phyloP scores from a whole-genome alignment of 2,329 filamentous ascomycete genomes.

The Exophiala dermatitidis region DNA sequence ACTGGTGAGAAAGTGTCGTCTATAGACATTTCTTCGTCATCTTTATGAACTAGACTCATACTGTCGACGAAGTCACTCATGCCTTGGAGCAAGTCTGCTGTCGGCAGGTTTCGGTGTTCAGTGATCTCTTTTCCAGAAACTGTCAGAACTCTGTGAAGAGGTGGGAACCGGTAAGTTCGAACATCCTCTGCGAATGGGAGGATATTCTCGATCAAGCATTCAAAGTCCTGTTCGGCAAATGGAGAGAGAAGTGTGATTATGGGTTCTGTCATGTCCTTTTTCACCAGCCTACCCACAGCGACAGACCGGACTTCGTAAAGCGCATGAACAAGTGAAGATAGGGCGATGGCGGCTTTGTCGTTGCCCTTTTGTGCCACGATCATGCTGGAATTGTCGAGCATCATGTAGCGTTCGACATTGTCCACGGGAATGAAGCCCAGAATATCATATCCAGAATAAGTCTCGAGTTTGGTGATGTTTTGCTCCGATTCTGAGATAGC shows the following conservation, averaged over 20 bases:
- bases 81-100: slow-evolving; percentile 61
- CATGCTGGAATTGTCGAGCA: slow-evolving; percentile 72
- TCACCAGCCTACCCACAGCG: slow-evolving; percentile 76
- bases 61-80: slow-evolving; percentile 90
- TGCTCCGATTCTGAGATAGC: slow-evolving; percentile 79
- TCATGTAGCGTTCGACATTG: slow-evolving; percentile 72
- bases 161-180: slow-evolving; percentile 82
- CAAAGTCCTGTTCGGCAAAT: slow-evolving; percentile 67
- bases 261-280: slow-evolving; percentile 75
- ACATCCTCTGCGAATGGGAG: slow-evolving; percentile 91
- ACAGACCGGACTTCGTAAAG: slow-evolving; percentile 78
- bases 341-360: slow-evolving; percentile 70
- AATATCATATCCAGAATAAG: slow-evolving; percentile 65
- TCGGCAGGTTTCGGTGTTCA: slow-evolving; percentile 77
- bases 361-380: slow-evolving; percentile 72
- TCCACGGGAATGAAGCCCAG: slow-evolving; percentile 74
- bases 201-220: slow-evolving; percentile 82
- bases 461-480: slow-evolving; percentile 82
- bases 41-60: slow-evolving; percentile 77
- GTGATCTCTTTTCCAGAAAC: slow-evolving; percentile 73
- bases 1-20: slow-evolving; percentile 79
- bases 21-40: slow-evolving; percentile 62
- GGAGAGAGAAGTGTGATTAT: slow-evolving; percentile 71
- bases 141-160: slow-evolving; percentile 78
- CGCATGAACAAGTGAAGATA: slow-evolving; percentile 85